Evolutionary conservation across 225 moss, liverwort and hornwort genomes (phyloP), one percentile per base, ranked within the genome.

Genomic region (Physcomitrium patens): DNA sequence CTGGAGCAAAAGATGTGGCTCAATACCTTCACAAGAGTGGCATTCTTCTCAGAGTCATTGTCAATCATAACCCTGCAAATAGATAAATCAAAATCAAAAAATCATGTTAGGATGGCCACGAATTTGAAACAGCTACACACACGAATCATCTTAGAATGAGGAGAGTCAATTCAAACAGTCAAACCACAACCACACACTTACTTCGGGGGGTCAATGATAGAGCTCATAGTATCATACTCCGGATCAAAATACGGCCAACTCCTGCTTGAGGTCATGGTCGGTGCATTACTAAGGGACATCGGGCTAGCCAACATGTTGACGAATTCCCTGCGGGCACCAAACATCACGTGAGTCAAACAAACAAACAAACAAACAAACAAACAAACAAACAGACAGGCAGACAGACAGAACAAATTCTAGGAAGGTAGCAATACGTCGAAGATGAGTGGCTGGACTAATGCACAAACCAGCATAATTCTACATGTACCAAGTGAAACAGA

Each of bases 201-300:
- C 86, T 81, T 83, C 16, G 86, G 86, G 57, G 86, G 86, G 67
- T 87, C 86, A 60, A 87, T 56, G 70, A 87, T 46, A 56, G 86
- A 67, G 76, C 83, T 87, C 81, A 87, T 83, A 15, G 81, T 84
- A 58, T 87, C 86, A 63, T 87, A 87, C 67, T 87, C 86, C 7
- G 83, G 86, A 73, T 87, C 86, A 46, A 87, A 87, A 16, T 86
- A 86, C 54, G 83, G 86, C 86, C 86, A 86, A 19, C 81, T 84
- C 81, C 78, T 86, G 22, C 70, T 73, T 1, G 73, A 63, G 20
- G 70, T 65, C 83, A 83, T 83, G 44, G 77, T 12, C 57, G 82
- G 77, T 52, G 79, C 86, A 75, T 63, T 86, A 42, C 65, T 76
- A 27, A 69, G 63, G n/a, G 77, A 48, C 83, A 86, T 80, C 51